Evolutionary conservation across 495 filamentous ascomycete genomes (phyloP), one percentile per base, ranked within the genome.

Genomic region (Glutinoglossum americanum): DNA sequence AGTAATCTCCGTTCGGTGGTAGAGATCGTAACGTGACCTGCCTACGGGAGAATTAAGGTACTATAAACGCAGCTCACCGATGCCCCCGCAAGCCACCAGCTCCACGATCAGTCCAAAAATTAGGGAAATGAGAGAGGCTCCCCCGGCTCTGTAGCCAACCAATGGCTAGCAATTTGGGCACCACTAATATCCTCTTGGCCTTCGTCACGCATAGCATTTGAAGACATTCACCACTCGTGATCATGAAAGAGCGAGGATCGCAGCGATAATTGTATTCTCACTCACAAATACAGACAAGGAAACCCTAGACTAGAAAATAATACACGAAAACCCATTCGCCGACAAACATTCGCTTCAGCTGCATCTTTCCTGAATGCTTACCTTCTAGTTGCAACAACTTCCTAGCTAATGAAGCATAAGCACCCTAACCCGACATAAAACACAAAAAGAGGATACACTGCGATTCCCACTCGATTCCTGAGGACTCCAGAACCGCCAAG

Each of bases 371-470:
- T 6, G 1, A 3, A 4, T 23, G 9, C 15, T 23, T 28, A 25
- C 11, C 49, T 53, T n/a, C 49, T 30, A 1, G 49, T 19, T 21
- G n/a, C 49, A 53, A 25, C 49, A 53, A 11, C 49, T 32, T 10
- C 23, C 33, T 79, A 98, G 68, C 87, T 94, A 64, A 98, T 94
- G 64, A 97, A 93, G 70, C 92, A 98, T 54, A 98, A 76, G 67
- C 89, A 95, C 8, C 89, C 92, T 59, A 98, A 75, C 3, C 84
- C 83, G 51, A 95, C 70, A 70, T 98, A 98, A 68, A 97, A 98
- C n/a, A 97, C 83, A 62, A 94, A 85, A 51, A 98, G 71, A 39
- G 92, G 92, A 65, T 89, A 98, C 27, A 98, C 89, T 17, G 92
- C 93, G 64, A 98, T 80, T 17, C 87, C 89, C 47, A 98, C 90